Evolutionary conservation across 2,329 filamentous ascomycete genomes (phyloP).

Genomic region (Kalaharituber pfeilii): DNA sequence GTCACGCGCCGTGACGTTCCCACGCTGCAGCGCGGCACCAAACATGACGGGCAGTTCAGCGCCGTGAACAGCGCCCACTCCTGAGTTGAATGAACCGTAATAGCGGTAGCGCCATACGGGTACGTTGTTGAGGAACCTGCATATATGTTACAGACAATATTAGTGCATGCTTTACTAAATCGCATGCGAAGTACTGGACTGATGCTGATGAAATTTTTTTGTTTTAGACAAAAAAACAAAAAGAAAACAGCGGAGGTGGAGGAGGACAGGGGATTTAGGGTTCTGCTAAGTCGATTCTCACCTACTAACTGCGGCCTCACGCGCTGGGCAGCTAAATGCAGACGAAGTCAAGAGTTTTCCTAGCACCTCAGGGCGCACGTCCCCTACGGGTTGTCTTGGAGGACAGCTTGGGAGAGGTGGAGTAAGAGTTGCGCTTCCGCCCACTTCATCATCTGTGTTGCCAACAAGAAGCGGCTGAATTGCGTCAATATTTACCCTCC

Average conservation of each 20-base stretch:
- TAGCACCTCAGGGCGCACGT: not conserved
- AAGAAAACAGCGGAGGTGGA: no score
- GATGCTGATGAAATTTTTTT: no score
- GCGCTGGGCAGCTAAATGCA: not conserved
- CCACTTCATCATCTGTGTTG: not conserved
- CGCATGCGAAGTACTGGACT: no score
- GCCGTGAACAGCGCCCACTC: not conserved
- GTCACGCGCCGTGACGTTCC: not conserved
- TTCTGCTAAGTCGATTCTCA: no score
- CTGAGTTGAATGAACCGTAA: not conserved
- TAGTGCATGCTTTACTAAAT: not conserved
- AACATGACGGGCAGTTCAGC: not conserved
- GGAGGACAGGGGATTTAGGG: no score
- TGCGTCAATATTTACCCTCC: not conserved
- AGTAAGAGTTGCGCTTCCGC: not conserved
- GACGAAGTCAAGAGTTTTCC: not conserved
- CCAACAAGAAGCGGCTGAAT: not conserved
- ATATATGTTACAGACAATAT: not conserved
- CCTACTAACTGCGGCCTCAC: not conserved
- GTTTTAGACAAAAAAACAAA: not conserved
- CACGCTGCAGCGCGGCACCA: not conserved
- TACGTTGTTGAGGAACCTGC: not conserved
- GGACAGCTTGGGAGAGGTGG: no score
- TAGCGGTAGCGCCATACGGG: slow-evolving; percentile 1
- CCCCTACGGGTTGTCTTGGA: not conserved